phyloP scores from a whole-genome alignment of 2,329 filamentous ascomycete species.

The Plenodomus lindquistii region DNA sequence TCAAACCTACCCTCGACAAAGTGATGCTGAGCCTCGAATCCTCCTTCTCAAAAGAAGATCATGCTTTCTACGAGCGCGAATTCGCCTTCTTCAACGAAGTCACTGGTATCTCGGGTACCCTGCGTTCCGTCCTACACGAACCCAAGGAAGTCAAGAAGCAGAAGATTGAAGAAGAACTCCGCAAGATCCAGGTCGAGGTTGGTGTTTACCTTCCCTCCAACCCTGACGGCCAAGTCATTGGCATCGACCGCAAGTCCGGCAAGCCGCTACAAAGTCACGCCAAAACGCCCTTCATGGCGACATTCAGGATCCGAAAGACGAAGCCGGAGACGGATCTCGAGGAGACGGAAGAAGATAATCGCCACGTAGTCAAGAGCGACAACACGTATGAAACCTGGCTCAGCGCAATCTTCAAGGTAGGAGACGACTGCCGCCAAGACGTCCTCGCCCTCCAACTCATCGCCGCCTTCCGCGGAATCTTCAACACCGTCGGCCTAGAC shows the following conservation, averaged over 20 bases:
- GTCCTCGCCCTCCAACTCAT: slow-evolving; percentile 98
- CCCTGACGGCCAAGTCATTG: slow-evolving; percentile 94
- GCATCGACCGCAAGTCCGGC: slow-evolving; percentile 96
- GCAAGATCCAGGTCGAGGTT: slow-evolving; percentile 95
- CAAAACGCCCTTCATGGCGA: slow-evolving; percentile 98
- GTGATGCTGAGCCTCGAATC: slow-evolving; percentile 83
- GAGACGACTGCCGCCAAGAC: slow-evolving; percentile 97
- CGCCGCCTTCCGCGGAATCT: slow-evolving; percentile 94
- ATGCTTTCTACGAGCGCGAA: slow-evolving; percentile 87
- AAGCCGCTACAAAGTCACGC: slow-evolving; percentile 97
- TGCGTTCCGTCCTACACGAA: slow-evolving; percentile 89
- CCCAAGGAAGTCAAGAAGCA: slow-evolving; percentile 97
- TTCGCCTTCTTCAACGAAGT: slow-evolving; percentile 99
- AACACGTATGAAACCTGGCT: slow-evolving; percentile 94
- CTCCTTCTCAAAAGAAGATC: slow-evolving; percentile 79
- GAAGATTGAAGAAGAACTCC: slow-evolving; percentile 97
- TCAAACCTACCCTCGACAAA: slow-evolving; percentile 90
- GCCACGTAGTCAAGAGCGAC: slow-evolving; percentile 35
- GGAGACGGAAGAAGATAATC: slow-evolving; percentile 38
- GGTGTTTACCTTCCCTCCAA: slow-evolving; percentile 97
- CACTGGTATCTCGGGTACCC: slow-evolving; percentile 90
- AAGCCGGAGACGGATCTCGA: slow-evolving; percentile 49
- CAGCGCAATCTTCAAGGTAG: slow-evolving; percentile 99
- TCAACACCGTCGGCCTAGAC: slow-evolving; percentile 90
- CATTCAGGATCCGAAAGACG: slow-evolving; percentile 91